phyloP scores from a whole-genome alignment of 345 rosid genomes.

The Bruguiera parviflora region DNA sequence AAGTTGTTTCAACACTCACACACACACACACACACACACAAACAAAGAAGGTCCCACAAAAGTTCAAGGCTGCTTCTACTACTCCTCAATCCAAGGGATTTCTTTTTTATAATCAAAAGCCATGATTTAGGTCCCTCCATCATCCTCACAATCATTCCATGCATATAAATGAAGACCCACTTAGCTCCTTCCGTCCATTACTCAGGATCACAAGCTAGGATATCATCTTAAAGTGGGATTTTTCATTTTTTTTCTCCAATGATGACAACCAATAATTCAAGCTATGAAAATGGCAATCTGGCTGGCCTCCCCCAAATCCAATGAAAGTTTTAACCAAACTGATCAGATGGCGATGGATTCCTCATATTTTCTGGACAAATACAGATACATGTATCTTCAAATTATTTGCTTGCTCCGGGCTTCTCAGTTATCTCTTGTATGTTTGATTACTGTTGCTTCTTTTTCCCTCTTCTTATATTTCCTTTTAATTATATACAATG shows the following conservation, averaged over 20 bases:
- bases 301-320: conserved; percentile 6
- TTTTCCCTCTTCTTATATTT: background rate
- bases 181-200: conserved; percentile 16
- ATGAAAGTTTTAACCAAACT: conserved; percentile 9
- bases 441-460: background rate
- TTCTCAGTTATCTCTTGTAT: conserved; percentile 16
- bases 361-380: conserved; percentile 27
- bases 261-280: conserved; percentile 13
- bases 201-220: conserved; percentile 18
- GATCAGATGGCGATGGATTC: conserved; percentile 28
- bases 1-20: background rate
- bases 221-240: conserved; percentile 16
- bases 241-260: conserved; percentile 11
- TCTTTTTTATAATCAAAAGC: conserved; percentile 38
- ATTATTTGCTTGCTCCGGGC: conserved; percentile 48
- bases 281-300: background rate
- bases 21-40: background rate
- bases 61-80: conserved; percentile 37
- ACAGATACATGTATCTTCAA: conserved; percentile 23
- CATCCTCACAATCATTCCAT: conserved; percentile 61
- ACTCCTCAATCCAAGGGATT: conserved; percentile 72
- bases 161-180: conserved; percentile 48
- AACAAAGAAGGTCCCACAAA: conserved; percentile 27
- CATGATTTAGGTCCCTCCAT: conserved; percentile 52
- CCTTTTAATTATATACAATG: background rate